phyloP scores from a whole-genome alignment of 495 filamentous ascomycete species.

The Aspergillus haitiensis region DNA sequence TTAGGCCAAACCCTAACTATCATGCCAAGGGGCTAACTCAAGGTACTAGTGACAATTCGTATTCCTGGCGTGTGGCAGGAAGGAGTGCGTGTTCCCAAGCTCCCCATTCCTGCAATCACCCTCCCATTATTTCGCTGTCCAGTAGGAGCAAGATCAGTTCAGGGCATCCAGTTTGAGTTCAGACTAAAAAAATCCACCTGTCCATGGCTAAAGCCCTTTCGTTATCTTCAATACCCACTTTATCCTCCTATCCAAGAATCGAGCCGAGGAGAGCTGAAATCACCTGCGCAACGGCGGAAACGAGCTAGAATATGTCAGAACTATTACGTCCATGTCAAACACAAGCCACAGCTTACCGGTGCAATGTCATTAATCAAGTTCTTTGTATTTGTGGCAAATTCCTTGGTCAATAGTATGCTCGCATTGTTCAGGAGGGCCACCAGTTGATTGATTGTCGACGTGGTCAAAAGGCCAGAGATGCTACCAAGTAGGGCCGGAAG shows the following conservation, averaged over 20 bases:
- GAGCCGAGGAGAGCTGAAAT: constrained; percentile 16
- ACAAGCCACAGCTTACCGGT: constrained; percentile 11
- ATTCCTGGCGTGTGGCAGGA: not conserved
- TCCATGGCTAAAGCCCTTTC: not conserved
- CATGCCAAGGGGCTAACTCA: not conserved
- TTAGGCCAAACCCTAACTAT: not conserved
- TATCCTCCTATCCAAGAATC: constrained; percentile 8
- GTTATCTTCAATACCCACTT: not conserved
- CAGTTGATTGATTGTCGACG: constrained; percentile 5
- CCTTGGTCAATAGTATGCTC: constrained; percentile 7
- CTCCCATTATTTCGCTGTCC: not conserved
- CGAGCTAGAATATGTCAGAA: constrained; percentile 12
- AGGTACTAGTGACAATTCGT: not conserved
- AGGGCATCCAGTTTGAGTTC: constrained; percentile 1
- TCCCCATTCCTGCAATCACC: not conserved
- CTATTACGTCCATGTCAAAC: not conserved
- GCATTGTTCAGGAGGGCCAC: constrained; percentile 15
- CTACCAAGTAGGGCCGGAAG: constrained; percentile 10
- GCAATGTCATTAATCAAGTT: constrained; percentile 19
- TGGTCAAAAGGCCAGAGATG: constrained; percentile 15
- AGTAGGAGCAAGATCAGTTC: not conserved
- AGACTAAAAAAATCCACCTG: not conserved
- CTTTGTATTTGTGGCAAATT: constrained; percentile 16
- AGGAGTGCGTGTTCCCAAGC: not conserved
- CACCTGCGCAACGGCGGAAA: constrained; percentile 21